Conservation (phyloP, 2,329 filamentous ascomycete species). For the Knoxdaviesia capensis region DNA sequence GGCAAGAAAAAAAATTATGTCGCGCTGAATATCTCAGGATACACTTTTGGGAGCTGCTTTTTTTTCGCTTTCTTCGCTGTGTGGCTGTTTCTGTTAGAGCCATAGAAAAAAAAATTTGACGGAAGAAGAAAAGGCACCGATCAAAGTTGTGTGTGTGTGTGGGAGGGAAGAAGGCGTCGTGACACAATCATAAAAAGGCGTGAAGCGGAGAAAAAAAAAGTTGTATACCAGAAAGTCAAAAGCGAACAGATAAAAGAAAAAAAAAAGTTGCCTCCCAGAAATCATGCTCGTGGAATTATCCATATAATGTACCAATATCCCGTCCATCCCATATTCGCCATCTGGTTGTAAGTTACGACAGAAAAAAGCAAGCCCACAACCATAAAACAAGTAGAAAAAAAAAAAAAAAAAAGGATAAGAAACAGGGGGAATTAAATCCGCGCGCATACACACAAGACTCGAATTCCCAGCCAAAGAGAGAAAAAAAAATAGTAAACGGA, state of each 20-base stretch:
- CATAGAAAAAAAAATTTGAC: too few relatives aligned
- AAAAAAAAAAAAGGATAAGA: not conserved
- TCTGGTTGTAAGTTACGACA: not conserved
- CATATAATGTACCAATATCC: not conserved
- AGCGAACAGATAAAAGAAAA: constrained; percentile 2
- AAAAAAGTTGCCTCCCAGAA: constrained; percentile 1
- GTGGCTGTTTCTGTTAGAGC: too few relatives aligned
- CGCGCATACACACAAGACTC: too few relatives aligned
- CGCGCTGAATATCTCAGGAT: too few relatives aligned
- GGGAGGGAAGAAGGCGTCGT: too few relatives aligned
- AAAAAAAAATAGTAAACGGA: not conserved
- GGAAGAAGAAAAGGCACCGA: too few relatives aligned
- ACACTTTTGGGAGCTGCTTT: too few relatives aligned
- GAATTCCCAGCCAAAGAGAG: not conserved
- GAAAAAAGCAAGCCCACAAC: not conserved
- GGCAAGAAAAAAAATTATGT: too few relatives aligned
- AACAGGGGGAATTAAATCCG: not conserved
- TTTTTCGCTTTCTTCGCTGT: too few relatives aligned
- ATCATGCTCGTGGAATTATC: not conserved
- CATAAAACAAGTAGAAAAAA: not conserved
- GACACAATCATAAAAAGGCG: not conserved
- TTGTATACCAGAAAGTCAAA: constrained; percentile 1
- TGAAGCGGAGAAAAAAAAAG: constrained; percentile 1
- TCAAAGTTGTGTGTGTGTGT: too few relatives aligned
- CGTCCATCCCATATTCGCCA: too few relatives aligned